Evolutionary conservation across 2,329 filamentous ascomycete genomes (phyloP), one percentile per base, ranked within the genome.

Genomic region (Penicillium sp.): DNA sequence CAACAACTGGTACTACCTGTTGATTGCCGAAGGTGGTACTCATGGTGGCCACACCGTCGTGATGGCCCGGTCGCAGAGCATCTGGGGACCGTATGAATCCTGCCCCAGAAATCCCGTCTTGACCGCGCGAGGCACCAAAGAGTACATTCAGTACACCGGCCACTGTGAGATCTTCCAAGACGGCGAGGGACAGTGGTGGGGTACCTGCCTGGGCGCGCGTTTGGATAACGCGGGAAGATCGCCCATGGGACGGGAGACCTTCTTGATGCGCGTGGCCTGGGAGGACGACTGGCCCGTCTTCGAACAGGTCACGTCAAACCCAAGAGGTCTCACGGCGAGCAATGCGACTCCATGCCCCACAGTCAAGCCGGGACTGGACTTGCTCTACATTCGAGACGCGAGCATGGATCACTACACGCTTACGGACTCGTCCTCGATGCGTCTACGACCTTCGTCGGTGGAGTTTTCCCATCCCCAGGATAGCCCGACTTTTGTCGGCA

Each of bases 21-120:
- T 63, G 18, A 55, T 50, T 12, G 56, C 52, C 0, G 54, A 58
- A 26, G 50, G 50, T 3, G 42, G 42, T 11, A 45, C 42, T 13
- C 40, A 43, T 9, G 40, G 40, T 9, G 40, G 40, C 52, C 76
- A 79, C 53, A 75, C 73, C 69, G 73, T 73, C 27, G 76, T 72
- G 0, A 73, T 76, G 60, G 74, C 74, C 2, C 68, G 75, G 4
- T 72, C 74, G 0, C 66, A 57, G 46, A 63, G 50, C 26, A 59
- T 77, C 48, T 79, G 54, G 9, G 76, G 75, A 0, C 76, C 76
- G 0, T 78, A 43, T 8, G 40, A 43, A 27, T 43, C 40, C 7
- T 43, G 40, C 13, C 40, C 40, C 3, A 27, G 25, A 9, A 43
- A 43, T 18, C 40, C 40, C 0, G 66, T 77, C 0, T 57, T 79